A percentile compares a stretch with the other conserved stretches of the same genome.
Conservation (phyloP, 192 early-diverging fungal species). For the Backusella australiensis region DNA sequence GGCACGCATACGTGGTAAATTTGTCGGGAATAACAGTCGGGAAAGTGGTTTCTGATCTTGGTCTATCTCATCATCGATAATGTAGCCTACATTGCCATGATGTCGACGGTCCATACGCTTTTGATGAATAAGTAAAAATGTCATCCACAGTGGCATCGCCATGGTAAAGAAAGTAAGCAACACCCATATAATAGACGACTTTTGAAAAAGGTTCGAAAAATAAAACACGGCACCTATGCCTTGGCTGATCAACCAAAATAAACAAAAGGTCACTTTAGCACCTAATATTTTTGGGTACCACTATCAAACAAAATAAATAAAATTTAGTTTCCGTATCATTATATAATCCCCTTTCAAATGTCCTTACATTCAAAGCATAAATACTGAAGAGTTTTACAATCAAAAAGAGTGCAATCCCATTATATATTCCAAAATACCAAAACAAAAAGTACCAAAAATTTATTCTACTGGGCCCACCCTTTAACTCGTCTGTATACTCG, state of each 20-base stretch:
- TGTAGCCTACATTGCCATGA: not conserved
- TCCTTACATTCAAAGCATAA: constrained; percentile 62
- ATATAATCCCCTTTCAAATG: not conserved
- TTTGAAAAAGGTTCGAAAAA: constrained; percentile 50
- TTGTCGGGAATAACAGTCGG: constrained; percentile 42
- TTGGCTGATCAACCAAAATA: constrained; percentile 66
- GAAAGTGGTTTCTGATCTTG: constrained; percentile 5
- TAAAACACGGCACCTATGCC: constrained; percentile 58
- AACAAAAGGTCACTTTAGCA: constrained; percentile 57
- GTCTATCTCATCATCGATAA: not conserved
- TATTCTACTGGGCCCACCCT: constrained; percentile 40
- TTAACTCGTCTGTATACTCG: constrained; percentile 11
- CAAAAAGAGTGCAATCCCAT: constrained; percentile 66
- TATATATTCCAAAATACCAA: constrained; percentile 77
- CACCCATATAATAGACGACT: constrained; percentile 64
- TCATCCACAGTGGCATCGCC: constrained; percentile 65
- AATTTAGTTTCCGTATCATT: not conserved
- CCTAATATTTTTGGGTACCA: constrained; percentile 75
- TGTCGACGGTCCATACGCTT: constrained; percentile 39
- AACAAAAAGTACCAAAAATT: constrained; percentile 82
- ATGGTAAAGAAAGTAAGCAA: constrained; percentile 69
- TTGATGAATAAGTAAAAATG: constrained; percentile 54
- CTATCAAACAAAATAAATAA: constrained; percentile 4
- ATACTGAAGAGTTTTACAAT: constrained; percentile 78
- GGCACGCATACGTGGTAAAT: constrained; percentile 59